These are phyloP conservation scores for Nicotiana otophora DNA, from an alignment of 257 asterid species.

Conservation along the genomic window DNA sequence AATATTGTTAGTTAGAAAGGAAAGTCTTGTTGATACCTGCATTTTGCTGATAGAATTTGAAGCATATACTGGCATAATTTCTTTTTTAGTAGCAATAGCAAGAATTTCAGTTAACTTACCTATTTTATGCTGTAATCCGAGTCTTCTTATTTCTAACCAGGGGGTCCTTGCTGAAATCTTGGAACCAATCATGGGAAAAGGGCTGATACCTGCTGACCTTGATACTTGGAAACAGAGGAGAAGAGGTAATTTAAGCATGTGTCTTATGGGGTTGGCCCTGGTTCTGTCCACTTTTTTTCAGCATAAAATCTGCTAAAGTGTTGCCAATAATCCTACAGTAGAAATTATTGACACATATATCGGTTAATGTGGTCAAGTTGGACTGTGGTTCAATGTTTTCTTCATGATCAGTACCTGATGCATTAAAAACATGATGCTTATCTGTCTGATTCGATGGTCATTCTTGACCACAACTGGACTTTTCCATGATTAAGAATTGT, in stretches of 20 bases:
- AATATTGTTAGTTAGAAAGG: not conserved
- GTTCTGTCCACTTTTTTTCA: not conserved
- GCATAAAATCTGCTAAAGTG: not conserved
- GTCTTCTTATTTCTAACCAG: conserved; percentile 30
- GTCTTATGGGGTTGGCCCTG: not conserved
- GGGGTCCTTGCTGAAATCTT: conserved; percentile 98
- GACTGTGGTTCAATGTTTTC: not conserved
- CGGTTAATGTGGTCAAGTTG: not conserved
- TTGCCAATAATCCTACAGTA: not conserved
- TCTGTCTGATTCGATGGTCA: not conserved
- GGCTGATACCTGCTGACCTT: conserved; percentile 95
- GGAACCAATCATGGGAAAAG: conserved; percentile 99
- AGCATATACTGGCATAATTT: not conserved
- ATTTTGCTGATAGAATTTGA: not conserved
- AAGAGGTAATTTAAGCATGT: conserved; percentile 49
- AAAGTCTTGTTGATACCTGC: not conserved
- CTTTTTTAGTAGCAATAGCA: not conserved
- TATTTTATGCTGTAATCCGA: conserved; percentile 6
- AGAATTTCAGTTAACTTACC: not conserved
- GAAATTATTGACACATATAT: not conserved
- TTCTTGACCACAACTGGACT: not conserved
- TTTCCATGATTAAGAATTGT: not conserved
- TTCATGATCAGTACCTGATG: not conserved
- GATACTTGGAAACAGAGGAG: conserved; percentile 97
- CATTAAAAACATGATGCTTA: not conserved